A percentile compares a stretch with the other conserved stretches of the same genome.
Conservation (phyloP, 352 stramenopile species). For the Pythium folliculosum region DNA sequence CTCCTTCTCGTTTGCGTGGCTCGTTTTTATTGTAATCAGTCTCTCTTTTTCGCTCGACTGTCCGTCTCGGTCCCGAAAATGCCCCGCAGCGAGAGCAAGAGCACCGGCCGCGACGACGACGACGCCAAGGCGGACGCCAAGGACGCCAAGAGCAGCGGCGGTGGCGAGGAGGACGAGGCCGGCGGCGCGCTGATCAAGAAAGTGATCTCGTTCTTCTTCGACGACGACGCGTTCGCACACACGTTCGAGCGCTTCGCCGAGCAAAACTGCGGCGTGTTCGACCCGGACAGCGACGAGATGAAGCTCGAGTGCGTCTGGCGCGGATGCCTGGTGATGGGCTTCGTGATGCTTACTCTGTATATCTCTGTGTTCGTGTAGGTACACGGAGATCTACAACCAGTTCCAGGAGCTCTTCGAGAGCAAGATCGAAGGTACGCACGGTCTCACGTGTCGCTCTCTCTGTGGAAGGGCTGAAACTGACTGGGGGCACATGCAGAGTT, state of each 20-base stretch:
- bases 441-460: background rate
- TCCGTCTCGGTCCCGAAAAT: background rate
- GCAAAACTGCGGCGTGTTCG: constrained; percentile 59
- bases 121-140: constrained; percentile 25
- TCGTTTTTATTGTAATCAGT: background rate
- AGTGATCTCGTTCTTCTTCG: constrained; percentile 80
- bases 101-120: constrained; percentile 26
- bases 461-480: background rate
- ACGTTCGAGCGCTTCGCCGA: constrained; percentile 76
- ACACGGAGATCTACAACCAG: constrained; percentile 81
- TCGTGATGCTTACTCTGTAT: background rate
- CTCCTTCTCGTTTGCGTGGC: no score
- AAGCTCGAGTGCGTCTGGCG: constrained; percentile 59
- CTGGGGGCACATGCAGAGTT: constrained; percentile 37
- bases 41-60: background rate
- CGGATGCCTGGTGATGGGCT: no score
- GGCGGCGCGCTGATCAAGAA: constrained; percentile 44
- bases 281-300: constrained; percentile 77
- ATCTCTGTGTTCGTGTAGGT: constrained; percentile 33
- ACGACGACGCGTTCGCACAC: constrained; percentile 74
- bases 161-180: background rate
- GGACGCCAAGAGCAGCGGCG: background rate
- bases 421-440: constrained; percentile 67
- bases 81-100: constrained; percentile 30
- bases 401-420: constrained; percentile 74